Base-by-base conservation (phyloP, 441 rosid species). In the Hura crepitans region DNA sequence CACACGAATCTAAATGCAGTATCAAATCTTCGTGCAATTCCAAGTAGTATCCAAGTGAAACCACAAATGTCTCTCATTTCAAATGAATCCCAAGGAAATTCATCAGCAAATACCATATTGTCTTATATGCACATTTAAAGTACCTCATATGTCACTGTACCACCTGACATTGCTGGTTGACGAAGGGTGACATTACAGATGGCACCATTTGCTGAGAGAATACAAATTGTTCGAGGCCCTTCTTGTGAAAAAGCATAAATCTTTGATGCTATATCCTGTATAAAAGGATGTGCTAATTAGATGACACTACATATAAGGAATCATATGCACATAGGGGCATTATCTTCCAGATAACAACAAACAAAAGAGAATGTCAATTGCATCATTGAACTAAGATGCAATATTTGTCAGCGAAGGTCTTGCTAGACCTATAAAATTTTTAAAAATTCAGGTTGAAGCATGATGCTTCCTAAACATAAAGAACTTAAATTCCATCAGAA, bases 171-270 rank as follows among this genome's bases (percentile, higher is more conserved):
- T 27, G 87, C 79, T 23, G 89, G 86, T 70, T 88, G 96, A 75
- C 85, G 85, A 66, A 95, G 96, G 39, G 91, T 85, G 42, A 86
- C 98, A 78, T 84, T 92, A 80, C 84, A 79, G 33, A 95, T 82
- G 68, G 99, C 90, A 66, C 99, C 99, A 79, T 84, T 90, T 66
- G 97, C 97, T 39, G 99, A 90, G 70, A 95, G 95, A 80, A 95
- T 89, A 78, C 98, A 95, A 43, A 95, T 80, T 4, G 93, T 89
- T 4, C 98, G 80, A 8, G 98, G 99, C 54, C 98, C 99, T 87
- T 95, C 92, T 74, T 84, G 83, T 6, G 99, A 83, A 66, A 95
- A 95, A 27, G 89, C 87, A 80, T 78, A 65, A 50, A 95, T 80
- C 83, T 92, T 90, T 59, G 86, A 72, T 50, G 92, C 89, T 71